phyloP scores from a whole-genome alignment of 495 filamentous ascomycete species.

The Penicillium salamii region DNA sequence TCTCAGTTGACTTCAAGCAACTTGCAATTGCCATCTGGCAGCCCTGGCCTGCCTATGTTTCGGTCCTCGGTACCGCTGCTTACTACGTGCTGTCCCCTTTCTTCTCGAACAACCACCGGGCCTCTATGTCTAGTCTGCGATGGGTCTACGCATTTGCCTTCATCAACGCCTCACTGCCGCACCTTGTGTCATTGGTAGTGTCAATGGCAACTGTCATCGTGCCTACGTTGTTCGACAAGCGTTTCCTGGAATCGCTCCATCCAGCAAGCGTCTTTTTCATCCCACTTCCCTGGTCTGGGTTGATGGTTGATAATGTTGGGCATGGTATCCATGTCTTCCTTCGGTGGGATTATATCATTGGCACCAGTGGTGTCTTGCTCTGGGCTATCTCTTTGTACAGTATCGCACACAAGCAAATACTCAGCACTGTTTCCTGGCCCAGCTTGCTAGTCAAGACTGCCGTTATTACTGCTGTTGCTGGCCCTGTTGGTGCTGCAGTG shows the following conservation, averaged over 20 bases:
- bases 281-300: slow-evolving; percentile 39
- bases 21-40: slow-evolving; percentile 59
- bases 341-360: slow-evolving; percentile 58
- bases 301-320: slow-evolving; percentile 40
- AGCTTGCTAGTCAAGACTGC: slow-evolving; percentile 32
- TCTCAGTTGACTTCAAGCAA: slow-evolving; percentile 52
- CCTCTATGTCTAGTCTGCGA: slow-evolving; percentile 45
- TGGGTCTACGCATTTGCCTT: slow-evolving; percentile 55
- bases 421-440: slow-evolving; percentile 26
- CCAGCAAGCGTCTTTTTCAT: slow-evolving; percentile 38
- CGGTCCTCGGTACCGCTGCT: slow-evolving; percentile 30
- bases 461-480: slow-evolving; percentile 41
- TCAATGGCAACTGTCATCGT: slow-evolving; percentile 38
- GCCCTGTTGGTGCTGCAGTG: slow-evolving; percentile 49
- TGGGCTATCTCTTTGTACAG: slow-evolving; percentile 52
- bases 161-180: slow-evolving; percentile 42
- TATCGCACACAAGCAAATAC: slow-evolving; percentile 36
- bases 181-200: slow-evolving; percentile 44
- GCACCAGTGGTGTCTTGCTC: slow-evolving; percentile 45
- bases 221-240: slow-evolving; percentile 35
- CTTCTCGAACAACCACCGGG: slow-evolving; percentile 29
- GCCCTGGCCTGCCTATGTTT: slow-evolving; percentile 52
- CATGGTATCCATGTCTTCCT: slow-evolving; percentile 52
- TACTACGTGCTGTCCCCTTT: slow-evolving; percentile 34
- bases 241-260: slow-evolving; percentile 33